Evolutionary conservation across 495 filamentous ascomycete genomes (phyloP).

Genomic region (Hyaloscypha finlandica): DNA sequence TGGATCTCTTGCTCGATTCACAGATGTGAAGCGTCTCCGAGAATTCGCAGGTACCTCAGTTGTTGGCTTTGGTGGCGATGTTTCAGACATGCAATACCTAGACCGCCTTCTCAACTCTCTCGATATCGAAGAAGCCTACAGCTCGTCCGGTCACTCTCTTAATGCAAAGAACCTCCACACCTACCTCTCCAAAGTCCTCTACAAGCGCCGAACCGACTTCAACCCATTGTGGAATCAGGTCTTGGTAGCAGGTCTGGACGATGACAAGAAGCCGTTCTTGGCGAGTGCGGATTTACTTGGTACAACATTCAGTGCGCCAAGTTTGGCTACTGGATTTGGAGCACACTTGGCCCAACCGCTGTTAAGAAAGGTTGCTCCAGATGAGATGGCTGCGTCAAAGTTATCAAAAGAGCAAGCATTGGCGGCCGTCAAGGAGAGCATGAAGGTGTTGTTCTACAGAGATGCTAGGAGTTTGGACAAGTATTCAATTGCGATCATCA

Average conservation of each 20-base stretch:
- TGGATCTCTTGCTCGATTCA: slow-evolving; percentile 94
- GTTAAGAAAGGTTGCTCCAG: slow-evolving; percentile 76
- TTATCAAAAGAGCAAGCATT: slow-evolving; percentile 80
- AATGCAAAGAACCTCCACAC: slow-evolving; percentile 94
- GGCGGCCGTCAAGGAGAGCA: slow-evolving; percentile 78
- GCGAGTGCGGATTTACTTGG: slow-evolving; percentile 89
- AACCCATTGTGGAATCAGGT: slow-evolving; percentile 97
- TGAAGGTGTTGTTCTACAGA: slow-evolving; percentile 98
- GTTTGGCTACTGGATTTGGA: slow-evolving; percentile 91
- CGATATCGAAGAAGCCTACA: slow-evolving; percentile 85
- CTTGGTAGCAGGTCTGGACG: slow-evolving; percentile 86
- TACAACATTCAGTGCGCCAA: slow-evolving; percentile 84
- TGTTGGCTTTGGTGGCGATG: slow-evolving; percentile 89
- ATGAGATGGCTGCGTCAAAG: slow-evolving; percentile 70
- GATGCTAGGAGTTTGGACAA: slow-evolving; percentile 90
- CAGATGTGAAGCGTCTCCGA: slow-evolving; percentile 87
- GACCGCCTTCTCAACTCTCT: slow-evolving; percentile 86
- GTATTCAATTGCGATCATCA: slow-evolving; percentile 89
- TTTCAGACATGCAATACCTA: slow-evolving; percentile 98
- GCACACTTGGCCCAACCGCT: slow-evolving; percentile 91
- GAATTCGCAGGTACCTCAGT: slow-evolving; percentile 76
- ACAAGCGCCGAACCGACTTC: slow-evolving; percentile 90
- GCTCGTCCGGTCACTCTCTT: slow-evolving; percentile 49
- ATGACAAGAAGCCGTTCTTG: slow-evolving; percentile 78
- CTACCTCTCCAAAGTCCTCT: slow-evolving; percentile 92